phyloP scores from a whole-genome alignment of 1,284 basidiomycete species.

The Cryptococcus deneoformans region DNA sequence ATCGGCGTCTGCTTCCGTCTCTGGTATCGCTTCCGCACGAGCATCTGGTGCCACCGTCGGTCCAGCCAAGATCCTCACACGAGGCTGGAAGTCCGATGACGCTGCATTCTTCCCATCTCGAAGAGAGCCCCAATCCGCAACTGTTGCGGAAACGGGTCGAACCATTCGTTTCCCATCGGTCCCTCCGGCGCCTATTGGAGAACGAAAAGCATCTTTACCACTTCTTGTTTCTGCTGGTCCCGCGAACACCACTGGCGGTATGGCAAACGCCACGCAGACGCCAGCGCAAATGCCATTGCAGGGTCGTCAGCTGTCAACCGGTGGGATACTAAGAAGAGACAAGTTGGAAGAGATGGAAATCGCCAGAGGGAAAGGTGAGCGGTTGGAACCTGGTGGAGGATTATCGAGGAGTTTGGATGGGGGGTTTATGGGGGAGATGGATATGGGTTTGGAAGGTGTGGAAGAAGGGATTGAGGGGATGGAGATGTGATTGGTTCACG shows the following conservation, averaged over 20 bases:
- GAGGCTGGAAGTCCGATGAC: slow-evolving; percentile 18
- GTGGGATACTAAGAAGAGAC: too few relatives aligned
- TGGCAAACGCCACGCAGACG: too few relatives aligned
- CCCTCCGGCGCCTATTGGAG: background rate
- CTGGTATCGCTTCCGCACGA: background rate
- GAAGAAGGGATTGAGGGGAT: background rate
- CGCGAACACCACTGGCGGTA: too few relatives aligned
- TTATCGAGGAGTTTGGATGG: background rate
- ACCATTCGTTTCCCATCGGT: background rate
- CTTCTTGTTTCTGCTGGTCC: too few relatives aligned
- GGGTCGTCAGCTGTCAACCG: too few relatives aligned
- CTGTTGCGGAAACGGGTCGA: background rate
- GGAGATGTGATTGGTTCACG: background rate
- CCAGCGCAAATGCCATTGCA: too few relatives aligned
- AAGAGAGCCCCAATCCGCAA: slow-evolving; percentile 4
- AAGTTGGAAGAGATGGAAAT: background rate
- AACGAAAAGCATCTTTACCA: too few relatives aligned
- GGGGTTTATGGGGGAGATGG: background rate
- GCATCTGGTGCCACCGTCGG: background rate
- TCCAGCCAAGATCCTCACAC: background rate
- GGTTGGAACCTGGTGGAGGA: background rate
- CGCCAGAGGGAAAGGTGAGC: background rate
- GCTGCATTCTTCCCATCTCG: slow-evolving; percentile 11
- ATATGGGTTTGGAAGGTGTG: background rate
- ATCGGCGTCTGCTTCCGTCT: background rate